Percentiles rank a stretch among this genome's conserved stretches.
Evolutionary conservation across 805 yeast genomes (phyloP).

Genomic region (Candida rishiriensis): DNA sequence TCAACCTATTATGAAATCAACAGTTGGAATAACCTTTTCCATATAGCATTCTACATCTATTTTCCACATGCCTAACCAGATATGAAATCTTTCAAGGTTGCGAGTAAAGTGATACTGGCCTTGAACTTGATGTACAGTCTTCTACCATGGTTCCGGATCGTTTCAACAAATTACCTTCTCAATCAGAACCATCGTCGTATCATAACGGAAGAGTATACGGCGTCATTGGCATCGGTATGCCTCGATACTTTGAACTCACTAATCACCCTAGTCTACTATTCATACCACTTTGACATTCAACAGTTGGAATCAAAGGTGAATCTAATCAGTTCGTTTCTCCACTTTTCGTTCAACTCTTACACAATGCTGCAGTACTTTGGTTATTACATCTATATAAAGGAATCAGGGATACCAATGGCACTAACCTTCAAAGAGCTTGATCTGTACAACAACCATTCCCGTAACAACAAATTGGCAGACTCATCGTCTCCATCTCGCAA

Average conservation of each 20-base stretch:
- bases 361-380: background rate
- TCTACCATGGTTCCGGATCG: slow-evolving; percentile 5
- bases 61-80: background rate
- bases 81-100: background rate
- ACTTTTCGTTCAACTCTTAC: background rate
- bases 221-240: slow-evolving; percentile 1
- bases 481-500: background rate
- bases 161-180: slow-evolving; percentile 1
- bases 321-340: background rate
- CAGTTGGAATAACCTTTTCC: too few species aligned
- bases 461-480: background rate
- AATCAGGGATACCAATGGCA: background rate
- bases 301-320: background rate
- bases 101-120: background rate
- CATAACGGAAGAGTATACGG: slow-evolving; percentile 1
- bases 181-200: slow-evolving; percentile 1
- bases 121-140: slow-evolving; percentile 2
- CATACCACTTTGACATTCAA: background rate
- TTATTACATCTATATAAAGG: background rate
- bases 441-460: background rate
- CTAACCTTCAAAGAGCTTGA: background rate
- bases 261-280: background rate
- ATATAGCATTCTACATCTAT: background rate
- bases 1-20: too few species aligned
- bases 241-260: background rate